Base-by-base conservation (phyloP, 352 stramenopile genomes). In the Phytopythium montanum region DNA sequence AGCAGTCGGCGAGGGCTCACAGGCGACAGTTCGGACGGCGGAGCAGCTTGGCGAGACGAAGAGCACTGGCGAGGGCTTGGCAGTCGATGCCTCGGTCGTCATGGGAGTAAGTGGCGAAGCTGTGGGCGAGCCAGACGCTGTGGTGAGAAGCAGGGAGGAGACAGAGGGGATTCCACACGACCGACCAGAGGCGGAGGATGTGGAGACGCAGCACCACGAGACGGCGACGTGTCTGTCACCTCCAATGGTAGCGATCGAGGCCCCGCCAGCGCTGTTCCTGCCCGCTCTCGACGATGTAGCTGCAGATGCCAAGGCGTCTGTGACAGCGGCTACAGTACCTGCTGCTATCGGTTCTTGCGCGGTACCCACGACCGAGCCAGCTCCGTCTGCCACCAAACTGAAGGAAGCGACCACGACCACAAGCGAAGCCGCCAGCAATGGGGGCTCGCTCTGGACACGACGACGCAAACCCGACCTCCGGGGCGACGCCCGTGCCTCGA, bases 141-240 rank as follows among this genome's bases (percentile, higher is more conserved):
- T 25, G 13, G 25, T 28, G 16, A 28, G 28, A 18, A 29, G 6
- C 12, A 21, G 0, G 16, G 49, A 28, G 2, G 26, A 19, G 5
- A 34, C 23, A 16, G 33, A 18, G 34, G 5, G 13, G 34, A 34
- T 3, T 8, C 33, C 25, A 23, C 13, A 2, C 21, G 52, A 48
- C 18, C 19, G 7, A 19, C 5, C 9, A 8, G n/a, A 2, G n/a
- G 19, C 3, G 9, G 28, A 44, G 29, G 50, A 55, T 3, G 9
- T 16, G 50, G 50, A 55, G 3, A 12, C n/a, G 8, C 29, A 14
- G 2, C 19, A 44, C 19, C 29, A 55, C 18, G 50, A 55, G 18
- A 25, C 29, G 9, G 50, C 50, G 18, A 55, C 29, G 10, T 55
- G 28, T 29, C 50, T 55, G 29, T 55, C 50, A 31, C 50, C 50